Conservation (phyloP, 2,329 filamentous ascomycete species). For the Metarhizium anisopliae region DNA sequence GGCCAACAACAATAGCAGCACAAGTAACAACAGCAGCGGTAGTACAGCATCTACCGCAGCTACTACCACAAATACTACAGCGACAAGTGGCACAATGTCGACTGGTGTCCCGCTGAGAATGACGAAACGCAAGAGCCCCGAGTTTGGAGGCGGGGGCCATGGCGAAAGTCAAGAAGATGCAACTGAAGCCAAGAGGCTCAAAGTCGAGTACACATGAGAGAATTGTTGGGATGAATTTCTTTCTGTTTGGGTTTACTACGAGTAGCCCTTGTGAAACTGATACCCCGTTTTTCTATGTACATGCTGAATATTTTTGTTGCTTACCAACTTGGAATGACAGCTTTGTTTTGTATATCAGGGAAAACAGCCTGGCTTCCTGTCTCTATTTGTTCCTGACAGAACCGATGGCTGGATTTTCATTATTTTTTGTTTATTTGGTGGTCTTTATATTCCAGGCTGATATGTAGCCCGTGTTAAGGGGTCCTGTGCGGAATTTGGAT, state of each 20-base stretch:
- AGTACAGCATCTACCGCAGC: constrained; percentile 10
- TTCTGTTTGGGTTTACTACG: neutral
- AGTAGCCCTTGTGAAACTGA: constrained; percentile 3
- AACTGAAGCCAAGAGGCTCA: constrained; percentile 44
- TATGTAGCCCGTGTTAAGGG: neutral
- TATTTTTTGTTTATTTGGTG: neutral
- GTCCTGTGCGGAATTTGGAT: neutral
- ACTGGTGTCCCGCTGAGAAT: constrained; percentile 8
- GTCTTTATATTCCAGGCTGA: neutral
- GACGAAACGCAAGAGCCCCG: constrained; percentile 50
- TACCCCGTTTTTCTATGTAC: constrained; percentile 7
- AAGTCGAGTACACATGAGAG: constrained; percentile 32
- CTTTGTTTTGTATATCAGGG: neutral
- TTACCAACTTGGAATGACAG: neutral
- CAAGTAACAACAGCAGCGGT: constrained; percentile 11
- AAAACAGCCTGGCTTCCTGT: neutral
- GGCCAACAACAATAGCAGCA: constrained; percentile 10
- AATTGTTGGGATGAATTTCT: neutral
- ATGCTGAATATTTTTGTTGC: neutral
- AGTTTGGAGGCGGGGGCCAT: constrained; percentile 31
- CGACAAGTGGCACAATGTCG: constrained; percentile 9
- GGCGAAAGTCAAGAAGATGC: constrained; percentile 32
- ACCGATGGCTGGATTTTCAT: too few species aligned
- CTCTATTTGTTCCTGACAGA: neutral
- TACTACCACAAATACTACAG: constrained; percentile 5